These are phyloP conservation scores for Euclidium syriacum DNA, from an alignment of 345 rosid genomes.

Conservation along the genomic window DNA sequence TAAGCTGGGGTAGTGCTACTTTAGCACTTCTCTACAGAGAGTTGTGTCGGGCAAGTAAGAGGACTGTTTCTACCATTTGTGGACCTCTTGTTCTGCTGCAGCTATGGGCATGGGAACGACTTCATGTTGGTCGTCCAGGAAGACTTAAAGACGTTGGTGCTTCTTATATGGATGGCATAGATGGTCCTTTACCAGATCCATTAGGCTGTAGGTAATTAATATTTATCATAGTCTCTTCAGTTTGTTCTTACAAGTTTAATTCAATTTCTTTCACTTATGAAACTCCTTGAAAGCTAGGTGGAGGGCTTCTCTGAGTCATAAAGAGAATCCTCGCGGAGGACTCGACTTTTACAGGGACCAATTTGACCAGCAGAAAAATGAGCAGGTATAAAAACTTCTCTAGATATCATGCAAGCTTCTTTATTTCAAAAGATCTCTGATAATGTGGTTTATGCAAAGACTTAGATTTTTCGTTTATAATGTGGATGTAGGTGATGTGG, in stretches of 20 bases:
- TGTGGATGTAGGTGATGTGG: conserved; percentile 29
- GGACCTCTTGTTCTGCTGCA: conserved; percentile 38
- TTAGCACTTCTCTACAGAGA: conserved; percentile 36
- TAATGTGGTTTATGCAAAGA: not conserved
- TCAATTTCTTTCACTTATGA: conserved; percentile 21
- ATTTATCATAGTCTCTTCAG: not conserved
- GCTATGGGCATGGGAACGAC: conserved; percentile 37
- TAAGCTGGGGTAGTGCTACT: conserved; percentile 38
- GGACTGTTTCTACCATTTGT: conserved; percentile 37
- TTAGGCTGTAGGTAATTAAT: conserved; percentile 36
- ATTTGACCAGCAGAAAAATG: conserved; percentile 41
- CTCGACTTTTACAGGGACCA: conserved; percentile 36
- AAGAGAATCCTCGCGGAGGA: conserved; percentile 40
- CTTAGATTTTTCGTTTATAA: not conserved
- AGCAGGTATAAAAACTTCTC: conserved; percentile 30
- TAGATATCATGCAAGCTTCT: not conserved
- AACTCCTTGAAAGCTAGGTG: conserved; percentile 32
- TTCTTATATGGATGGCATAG: conserved; percentile 33
- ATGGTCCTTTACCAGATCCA: conserved; percentile 36
- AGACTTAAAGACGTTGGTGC: conserved; percentile 33
- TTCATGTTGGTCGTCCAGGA: conserved; percentile 39
- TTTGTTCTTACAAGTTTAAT: not conserved
- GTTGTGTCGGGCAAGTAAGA: conserved; percentile 35
- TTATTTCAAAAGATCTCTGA: not conserved
- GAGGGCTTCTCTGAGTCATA: conserved; percentile 39